Base-by-base conservation (phyloP, 805 yeast genomes). In the Cephaloascus fragrans region DNA sequence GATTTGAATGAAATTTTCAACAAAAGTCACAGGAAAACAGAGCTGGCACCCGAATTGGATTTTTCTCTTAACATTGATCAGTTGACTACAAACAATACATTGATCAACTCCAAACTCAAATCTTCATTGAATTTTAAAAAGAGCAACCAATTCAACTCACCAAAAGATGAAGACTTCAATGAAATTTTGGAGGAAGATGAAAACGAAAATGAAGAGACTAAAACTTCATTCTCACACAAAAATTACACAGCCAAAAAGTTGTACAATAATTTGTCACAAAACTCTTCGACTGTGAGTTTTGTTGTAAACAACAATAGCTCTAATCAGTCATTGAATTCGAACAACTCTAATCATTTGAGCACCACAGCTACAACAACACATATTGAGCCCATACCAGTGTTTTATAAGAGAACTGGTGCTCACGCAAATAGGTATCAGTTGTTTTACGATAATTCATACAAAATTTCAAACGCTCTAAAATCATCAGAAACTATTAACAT, bases 1-100 rank as follows among this genome's bases (percentile, higher is more conserved):
- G 80, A 76, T 45, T 52, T 76, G 36, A 81, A 76, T 44, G 69
- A 70, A 20, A 78, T 77, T 9, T 57, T 71, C 18, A 68, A 63
- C 33, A 52, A 64, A 14, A 31, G n/a, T 31, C 80, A 74, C 49
- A 62, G 77, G 47, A 61, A 80, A 41, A 61, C 77, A 1, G 80
- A 74, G 50, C 69, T 76, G 32, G 80, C 80, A 0, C 79, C 80
- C 4, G 77, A 74, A 26, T 58, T 69, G 37, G 61, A 67, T 29
- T 23, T 23, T 23, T 23, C 12, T 8, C 28, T 12, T 23, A 23
- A 23, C 6, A 23, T 23, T 8, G 28, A 23, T 8, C 6, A 12
- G 6, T 8, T 23, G 28, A n/a, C n/a, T n/a, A n/a, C n/a, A n/a
- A n/a, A n/a, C n/a, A n/a, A n/a, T n/a, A n/a, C n/a, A n/a, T n/a